Base-by-base conservation (phyloP, 2,329 filamentous ascomycete genomes). In the Zasmidium citrigriseum region DNA sequence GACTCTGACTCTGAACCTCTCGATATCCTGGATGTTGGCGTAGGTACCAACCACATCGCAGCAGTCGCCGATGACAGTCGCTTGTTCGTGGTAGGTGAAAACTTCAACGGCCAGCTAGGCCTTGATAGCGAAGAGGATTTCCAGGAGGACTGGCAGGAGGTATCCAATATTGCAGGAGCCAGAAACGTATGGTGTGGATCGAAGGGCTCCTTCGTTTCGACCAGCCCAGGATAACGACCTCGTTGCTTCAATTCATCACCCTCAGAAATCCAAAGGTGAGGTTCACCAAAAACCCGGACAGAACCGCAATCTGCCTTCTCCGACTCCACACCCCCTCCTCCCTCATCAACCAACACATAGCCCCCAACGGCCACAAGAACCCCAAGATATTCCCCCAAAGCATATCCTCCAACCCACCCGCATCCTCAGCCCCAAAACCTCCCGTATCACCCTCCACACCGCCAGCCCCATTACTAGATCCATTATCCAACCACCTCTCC, bases 361-460 rank as follows among this genome's bases (percentile, higher is more conserved):
- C 92, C 0, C 91, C 93, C 10, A 98, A 75, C 3, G 95, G 95
- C 86, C 93, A 98, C 73, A 99, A 89, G 79, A 98, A 99, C 0
- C 95, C 95, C 68, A 95, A 90, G 59, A 96, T 79, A 74, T 95
- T 91, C 3, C 93, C 95, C 76, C 88, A 90, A 58, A 98, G 81
- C 78, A 97, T 85, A 69, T 96, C 88, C 70, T 98, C 93, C 46
- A 96, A 78, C 11, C 89, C 83, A 0, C 84, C 86, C 0, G 83
- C 85, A 48, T 81, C 80, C 47, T 81, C 76, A 55, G 83, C 79
- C 23, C 80, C 81, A 38, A 82, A 81, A 2, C 81, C 79, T 21
- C 73, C 73, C 47, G 75, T 70, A 3, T 74, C 73, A 23, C 69
- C 70, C 11, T 68, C 71, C n/a, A 73, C 76, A 2, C 73, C 76